Conservation (phyloP, 805 yeast species). For the Clavispora santaluciae region DNA sequence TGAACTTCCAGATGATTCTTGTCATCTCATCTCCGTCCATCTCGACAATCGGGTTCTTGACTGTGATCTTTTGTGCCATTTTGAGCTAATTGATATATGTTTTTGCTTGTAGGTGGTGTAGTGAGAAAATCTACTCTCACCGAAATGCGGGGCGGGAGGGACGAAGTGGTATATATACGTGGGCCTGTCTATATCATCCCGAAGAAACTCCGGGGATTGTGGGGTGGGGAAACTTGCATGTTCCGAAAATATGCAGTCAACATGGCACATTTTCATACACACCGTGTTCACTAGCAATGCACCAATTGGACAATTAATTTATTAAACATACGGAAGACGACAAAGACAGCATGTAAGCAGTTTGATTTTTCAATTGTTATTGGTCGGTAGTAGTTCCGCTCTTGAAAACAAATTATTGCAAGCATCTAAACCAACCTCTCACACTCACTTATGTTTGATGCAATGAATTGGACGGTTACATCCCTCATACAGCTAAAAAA, state of each 20-base stretch:
- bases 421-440: no score
- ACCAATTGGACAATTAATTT: background rate
- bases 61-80: slow-evolving; percentile 49
- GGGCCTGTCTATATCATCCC: background rate
- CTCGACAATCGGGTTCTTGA: slow-evolving; percentile 70
- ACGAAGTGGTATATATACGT: background rate
- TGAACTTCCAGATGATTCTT: slow-evolving; percentile 74
- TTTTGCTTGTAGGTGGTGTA: no score
- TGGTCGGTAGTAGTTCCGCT: no score
- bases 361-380: no score
- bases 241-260: background rate
- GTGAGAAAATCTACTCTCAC: no score
- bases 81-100: background rate
- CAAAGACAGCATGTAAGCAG: no score
- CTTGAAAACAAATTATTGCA: no score
- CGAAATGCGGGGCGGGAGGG: background rate
- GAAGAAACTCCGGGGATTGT: slow-evolving; percentile 2
- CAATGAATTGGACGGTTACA: no score
- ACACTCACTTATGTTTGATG: no score
- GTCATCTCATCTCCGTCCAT: slow-evolving; percentile 87
- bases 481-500: no score
- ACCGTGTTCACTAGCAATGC: background rate
- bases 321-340: no score
- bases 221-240: background rate
- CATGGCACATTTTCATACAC: background rate